Conservation (phyloP, 2,329 filamentous ascomycete genomes). For the Furcasterigmium furcatum region DNA sequence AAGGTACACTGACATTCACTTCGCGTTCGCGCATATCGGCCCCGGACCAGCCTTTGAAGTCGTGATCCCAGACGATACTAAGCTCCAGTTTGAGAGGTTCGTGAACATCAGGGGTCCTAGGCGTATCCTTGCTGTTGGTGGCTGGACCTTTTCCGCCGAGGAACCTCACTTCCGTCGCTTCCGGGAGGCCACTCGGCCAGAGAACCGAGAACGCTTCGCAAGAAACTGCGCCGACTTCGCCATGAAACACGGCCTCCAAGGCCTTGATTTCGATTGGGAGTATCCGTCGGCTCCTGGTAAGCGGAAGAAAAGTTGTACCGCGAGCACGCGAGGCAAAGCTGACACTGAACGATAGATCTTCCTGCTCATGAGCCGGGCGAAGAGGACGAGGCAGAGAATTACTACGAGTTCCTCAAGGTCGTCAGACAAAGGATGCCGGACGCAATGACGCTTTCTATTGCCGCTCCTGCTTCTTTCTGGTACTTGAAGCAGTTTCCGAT, state of each 20-base stretch:
- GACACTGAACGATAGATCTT: too few species aligned
- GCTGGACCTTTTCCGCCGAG: conserved; percentile 26
- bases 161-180: conserved; percentile 19
- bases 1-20: conserved; percentile 27
- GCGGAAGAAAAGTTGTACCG: too few species aligned
- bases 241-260: background rate
- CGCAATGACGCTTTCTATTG: conserved; percentile 12
- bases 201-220: conserved; percentile 10
- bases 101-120: conserved; percentile 24
- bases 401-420: conserved; percentile 13
- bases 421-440: conserved; percentile 7
- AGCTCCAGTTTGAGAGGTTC: conserved; percentile 7
- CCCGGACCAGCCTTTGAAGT: conserved; percentile 5
- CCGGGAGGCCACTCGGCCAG: conserved; percentile 19
- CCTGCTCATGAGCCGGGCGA: conserved; percentile 14
- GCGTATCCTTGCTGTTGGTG: conserved; percentile 19
- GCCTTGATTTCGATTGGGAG: conserved; percentile 43
- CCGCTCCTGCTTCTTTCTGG: conserved; percentile 16
- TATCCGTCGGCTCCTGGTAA: conserved; percentile 31
- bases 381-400: conserved; percentile 19
- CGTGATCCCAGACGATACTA: conserved; percentile 2
- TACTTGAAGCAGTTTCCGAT: conserved; percentile 18
- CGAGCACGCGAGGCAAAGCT: too few species aligned
- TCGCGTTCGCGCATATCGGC: conserved; percentile 23
- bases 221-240: conserved; percentile 16